Percentiles rank a stretch among this genome's conserved stretches.
phyloP scores from a whole-genome alignment of 164 flowering plant species.

The Piper betle region DNA sequence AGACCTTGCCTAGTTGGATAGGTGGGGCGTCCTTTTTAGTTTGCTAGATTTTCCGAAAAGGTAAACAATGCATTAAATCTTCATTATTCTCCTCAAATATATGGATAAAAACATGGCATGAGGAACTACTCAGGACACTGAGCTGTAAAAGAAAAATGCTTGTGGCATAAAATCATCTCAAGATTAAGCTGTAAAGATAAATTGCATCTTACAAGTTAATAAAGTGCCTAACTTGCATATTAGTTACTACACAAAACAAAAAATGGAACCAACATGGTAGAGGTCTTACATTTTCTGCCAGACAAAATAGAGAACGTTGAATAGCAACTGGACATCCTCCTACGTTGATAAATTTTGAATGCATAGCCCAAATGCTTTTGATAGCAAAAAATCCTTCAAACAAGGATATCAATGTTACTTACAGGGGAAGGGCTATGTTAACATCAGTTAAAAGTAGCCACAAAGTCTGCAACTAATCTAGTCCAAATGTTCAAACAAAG shows the following conservation, averaged over 20 bases:
- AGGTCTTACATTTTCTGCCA: constrained; percentile 21
- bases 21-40: constrained; percentile 13
- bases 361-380: constrained; percentile 12
- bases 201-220: no score
- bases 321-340: constrained; percentile 10
- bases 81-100: not conserved
- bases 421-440: not conserved
- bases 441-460: not conserved
- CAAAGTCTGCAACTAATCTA: not conserved
- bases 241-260: no score
- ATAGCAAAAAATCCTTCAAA: constrained; percentile 24
- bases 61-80: no score
- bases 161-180: not conserved
- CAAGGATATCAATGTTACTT: not conserved
- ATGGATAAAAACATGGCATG: not conserved
- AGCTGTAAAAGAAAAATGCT: not conserved
- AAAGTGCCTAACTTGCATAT: no score
- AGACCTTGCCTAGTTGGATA: constrained; percentile 27
- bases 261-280: not conserved
- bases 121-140: not conserved
- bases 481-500: not conserved
- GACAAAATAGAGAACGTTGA: constrained; percentile 20
- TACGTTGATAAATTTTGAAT: constrained; percentile 17
- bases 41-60: constrained; percentile 11
- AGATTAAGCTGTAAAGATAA: not conserved